These are phyloP conservation scores for Trichoderma aggressivum DNA, from an alignment of 2,329 filamentous ascomycete genomes.

Conservation along the genomic window DNA sequence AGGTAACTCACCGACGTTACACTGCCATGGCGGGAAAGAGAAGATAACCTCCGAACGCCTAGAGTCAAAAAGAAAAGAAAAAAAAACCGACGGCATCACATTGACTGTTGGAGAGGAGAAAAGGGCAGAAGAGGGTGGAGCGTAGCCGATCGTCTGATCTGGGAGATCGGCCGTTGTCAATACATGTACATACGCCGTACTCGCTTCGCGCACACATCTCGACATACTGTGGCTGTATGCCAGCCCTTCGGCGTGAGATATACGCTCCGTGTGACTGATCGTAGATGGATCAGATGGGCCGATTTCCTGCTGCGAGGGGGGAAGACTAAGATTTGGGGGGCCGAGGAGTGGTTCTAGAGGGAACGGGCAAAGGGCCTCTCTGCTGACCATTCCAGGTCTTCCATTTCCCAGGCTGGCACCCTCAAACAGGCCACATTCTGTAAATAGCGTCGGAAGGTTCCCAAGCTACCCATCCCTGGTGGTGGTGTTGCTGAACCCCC, in stretches of 20 bases:
- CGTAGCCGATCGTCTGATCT: constrained; percentile 17
- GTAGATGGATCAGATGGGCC: constrained; percentile 19
- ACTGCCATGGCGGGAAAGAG: background rate
- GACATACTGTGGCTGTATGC: background rate
- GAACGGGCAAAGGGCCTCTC: background rate
- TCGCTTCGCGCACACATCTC: background rate
- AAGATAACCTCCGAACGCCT: background rate
- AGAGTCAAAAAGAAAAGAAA: no score
- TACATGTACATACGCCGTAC: background rate
- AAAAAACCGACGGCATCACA: background rate
- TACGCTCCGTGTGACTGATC: constrained; percentile 11
- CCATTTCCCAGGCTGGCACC: background rate
- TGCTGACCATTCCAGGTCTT: constrained; percentile 1
- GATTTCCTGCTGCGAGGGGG: constrained; percentile 15
- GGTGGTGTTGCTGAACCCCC: background rate
- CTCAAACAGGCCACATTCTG: background rate
- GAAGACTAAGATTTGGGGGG: background rate
- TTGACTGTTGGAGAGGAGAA: background rate
- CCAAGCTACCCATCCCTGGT: background rate
- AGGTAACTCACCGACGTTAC: background rate
- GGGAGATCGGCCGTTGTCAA: constrained; percentile 16
- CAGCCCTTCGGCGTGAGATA: constrained; percentile 10
- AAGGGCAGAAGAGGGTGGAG: background rate
- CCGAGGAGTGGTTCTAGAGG: background rate
- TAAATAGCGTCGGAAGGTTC: background rate